Base-by-base conservation (phyloP, 805 yeast species). In the Pichia nanzhaoensis region DNA sequence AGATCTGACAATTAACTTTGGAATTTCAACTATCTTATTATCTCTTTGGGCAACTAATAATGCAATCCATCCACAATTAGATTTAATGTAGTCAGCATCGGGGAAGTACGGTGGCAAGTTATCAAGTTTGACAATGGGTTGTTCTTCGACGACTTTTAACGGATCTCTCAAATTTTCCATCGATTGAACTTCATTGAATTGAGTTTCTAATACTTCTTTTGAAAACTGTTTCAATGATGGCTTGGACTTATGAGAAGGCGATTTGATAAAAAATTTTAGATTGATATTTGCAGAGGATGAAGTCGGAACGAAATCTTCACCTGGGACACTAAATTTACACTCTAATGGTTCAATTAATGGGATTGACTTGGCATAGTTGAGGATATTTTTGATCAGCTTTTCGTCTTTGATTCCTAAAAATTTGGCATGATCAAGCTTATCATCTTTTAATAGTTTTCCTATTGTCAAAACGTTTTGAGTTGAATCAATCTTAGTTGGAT, bases 271-370 rank as follows among this genome's bases (percentile, higher is more conserved):
- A 47, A 84, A 82, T 63, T 90, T 88, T 20, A 93, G 52, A 27
- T 78, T 80, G 48, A 95, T 68, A 63, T 87, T 90, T 8, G 87
- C 80, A 40, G 75, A 74, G 2, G 97, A 78, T 21, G 75, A 72
- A 22, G 96, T 83, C 0, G 89, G 78, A 24, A 85, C 80, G 27
- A 68, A 68, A 14, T 65, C 60, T 68, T 90, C 97, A 30, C 98
- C 98, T 3, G 96, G 91, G 36, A 91, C 96, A 51, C 75, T 73
- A 66, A 88, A 88, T 47, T 76, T 78, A 36, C 95, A 82, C 42
- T 75, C 77, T 24, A 89, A 52, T 14, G 89, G 67, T 55, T 82
- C 78, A 41, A 90, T 63, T 38, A 70, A 64, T 36, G 97, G 96
- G 30, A 89, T 76, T 28, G 73, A 68, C 3, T 74, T 59, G 1